Base-by-base conservation (phyloP, 1,139 yeast species). In the Candida freyschussii region DNA sequence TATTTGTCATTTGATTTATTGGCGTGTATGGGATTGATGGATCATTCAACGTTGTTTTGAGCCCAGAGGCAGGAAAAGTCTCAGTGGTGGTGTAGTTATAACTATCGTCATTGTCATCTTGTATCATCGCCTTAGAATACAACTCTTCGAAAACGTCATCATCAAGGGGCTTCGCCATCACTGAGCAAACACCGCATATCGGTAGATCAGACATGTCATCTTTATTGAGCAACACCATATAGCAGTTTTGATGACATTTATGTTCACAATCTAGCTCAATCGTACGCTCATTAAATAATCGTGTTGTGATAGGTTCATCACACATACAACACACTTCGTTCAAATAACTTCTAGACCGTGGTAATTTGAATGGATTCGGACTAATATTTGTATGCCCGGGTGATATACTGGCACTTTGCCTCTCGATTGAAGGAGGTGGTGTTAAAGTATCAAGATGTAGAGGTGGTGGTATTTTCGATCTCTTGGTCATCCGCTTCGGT, bases 261-360 rank as follows among this genome's bases (percentile, higher is more conserved):
- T 53, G 58, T 9, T 50, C 43, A 43, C 67, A 62, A 3, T 50
- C 41, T 23, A 63, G 37, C 25, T 56, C 59, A 4, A 63, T 34
- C 1, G 55, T 44, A 30, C 53, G 57, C 44, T 62, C 68, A 8
- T 60, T 62, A 2, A 41, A 24, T 16, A 62, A 48, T 21, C 50
- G 49, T 7, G 47, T 43, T 7, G 52, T 46, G 22, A 62, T 44
- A 5, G 47, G 41, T 27, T 63, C 69, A 10, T 54, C 53, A 41
- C 69, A 63, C 15, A 62, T 45, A 7, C 53, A 47, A 37, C 69
- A 63, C 3, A 26, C 33, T 22, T 50, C 51, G 9, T 50, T 50
- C 4, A 46, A 35, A 33, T 24, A 35, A 21, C 33, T 32, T 33
- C 34, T 38, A 7, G 38, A 27, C 26, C 24, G 28, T 13, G 33